Evolutionary conservation across 192 early-diverging fungal species (phyloP).

Genomic region (Entomortierella lignicola): DNA sequence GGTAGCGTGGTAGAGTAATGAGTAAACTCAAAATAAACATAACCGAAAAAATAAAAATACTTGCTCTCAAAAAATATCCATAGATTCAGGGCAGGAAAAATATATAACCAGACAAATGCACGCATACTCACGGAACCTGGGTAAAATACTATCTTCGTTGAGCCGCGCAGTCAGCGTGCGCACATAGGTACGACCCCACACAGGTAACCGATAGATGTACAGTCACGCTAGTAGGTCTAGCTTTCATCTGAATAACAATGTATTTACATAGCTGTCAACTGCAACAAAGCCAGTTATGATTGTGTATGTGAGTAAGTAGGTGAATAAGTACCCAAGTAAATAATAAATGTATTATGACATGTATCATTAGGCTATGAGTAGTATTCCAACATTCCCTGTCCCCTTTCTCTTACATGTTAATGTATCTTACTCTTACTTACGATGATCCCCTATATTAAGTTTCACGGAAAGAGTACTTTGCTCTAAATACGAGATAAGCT

Average conservation of each 20-base stretch:
- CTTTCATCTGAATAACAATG: not conserved
- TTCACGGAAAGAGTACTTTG: too few species aligned
- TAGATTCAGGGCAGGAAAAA: too few species aligned
- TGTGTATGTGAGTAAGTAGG: too few species aligned
- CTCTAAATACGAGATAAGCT: too few species aligned
- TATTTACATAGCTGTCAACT: too few species aligned
- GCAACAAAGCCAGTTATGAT: too few species aligned
- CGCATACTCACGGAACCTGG: not conserved
- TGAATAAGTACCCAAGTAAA: too few species aligned
- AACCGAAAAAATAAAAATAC: not conserved
- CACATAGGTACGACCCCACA: too few species aligned
- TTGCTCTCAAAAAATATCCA: not conserved
- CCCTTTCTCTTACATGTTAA: not conserved
- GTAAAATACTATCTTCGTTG: not conserved
- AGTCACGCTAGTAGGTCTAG: too few species aligned
- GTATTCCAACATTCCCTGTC: not conserved
- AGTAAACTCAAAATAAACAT: conserved; percentile 1
- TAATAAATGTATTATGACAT: not conserved
- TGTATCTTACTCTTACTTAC: not conserved
- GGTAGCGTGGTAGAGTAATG: not conserved
- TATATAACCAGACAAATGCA: conserved; percentile 8
- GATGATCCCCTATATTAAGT: too few species aligned
- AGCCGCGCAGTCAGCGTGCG: not conserved
- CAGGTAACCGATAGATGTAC: too few species aligned
- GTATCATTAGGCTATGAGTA: not conserved